phyloP scores from a whole-genome alignment of 306 rosid genomes.

The Rosa chinensis region DNA sequence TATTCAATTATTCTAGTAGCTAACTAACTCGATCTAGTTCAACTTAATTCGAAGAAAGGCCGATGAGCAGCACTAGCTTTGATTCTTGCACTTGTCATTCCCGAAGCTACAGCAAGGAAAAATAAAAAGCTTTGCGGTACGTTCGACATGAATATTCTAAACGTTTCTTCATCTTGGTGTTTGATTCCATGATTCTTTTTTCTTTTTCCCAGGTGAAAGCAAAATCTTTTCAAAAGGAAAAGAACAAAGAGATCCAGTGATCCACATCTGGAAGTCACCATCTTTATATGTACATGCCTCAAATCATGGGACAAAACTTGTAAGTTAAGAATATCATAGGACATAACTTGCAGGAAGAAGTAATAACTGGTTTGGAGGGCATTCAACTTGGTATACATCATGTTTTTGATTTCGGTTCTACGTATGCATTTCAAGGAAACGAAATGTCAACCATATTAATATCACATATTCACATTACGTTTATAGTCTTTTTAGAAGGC shows the following conservation, averaged over 20 bases:
- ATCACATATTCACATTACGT: too few relatives aligned
- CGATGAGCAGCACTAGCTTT: background rate
- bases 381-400: too few relatives aligned
- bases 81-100: background rate
- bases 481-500: too few relatives aligned
- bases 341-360: background rate
- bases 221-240: background rate
- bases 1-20: background rate
- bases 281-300: background rate
- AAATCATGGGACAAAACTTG: background rate
- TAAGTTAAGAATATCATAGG: background rate
- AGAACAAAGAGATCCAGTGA: background rate
- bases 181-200: slow-evolving; percentile 1
- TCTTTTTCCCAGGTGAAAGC: background rate
- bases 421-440: too few relatives aligned
- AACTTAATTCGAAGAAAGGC: background rate
- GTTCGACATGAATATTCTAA: background rate
- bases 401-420: too few relatives aligned
- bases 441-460: too few relatives aligned
- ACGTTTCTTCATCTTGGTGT: background rate
- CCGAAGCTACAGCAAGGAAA: background rate
- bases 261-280: background rate
- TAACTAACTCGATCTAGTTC: background rate
- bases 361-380: background rate
- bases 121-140: background rate